phyloP scores from a whole-genome alignment of 805 yeast genomes.

The Millerozyma miso region DNA sequence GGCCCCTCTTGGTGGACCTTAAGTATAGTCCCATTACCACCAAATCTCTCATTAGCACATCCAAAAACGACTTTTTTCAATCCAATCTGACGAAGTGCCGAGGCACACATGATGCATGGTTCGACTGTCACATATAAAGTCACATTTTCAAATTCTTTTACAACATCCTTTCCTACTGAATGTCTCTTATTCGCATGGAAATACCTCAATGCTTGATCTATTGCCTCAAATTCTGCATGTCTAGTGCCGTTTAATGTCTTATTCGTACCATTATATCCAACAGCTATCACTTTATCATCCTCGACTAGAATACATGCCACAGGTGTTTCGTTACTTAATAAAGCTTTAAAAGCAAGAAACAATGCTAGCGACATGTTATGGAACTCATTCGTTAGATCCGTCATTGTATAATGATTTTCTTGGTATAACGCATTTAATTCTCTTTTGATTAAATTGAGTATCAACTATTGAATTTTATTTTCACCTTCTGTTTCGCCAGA shows the following conservation, averaged over 20 bases:
- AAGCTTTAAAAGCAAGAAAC: slow-evolving; percentile 37
- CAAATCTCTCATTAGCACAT: slow-evolving; percentile 92
- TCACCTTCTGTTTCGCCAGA: background rate
- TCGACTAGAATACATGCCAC: slow-evolving; percentile 36
- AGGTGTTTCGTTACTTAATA: slow-evolving; percentile 36
- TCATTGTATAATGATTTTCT: background rate
- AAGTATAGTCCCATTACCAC: slow-evolving; percentile 91
- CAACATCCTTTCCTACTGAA: slow-evolving; percentile 14
- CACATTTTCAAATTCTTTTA: slow-evolving; percentile 46
- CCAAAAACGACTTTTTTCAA: slow-evolving; percentile 78
- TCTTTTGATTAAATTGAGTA: background rate
- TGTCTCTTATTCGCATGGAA: slow-evolving; percentile 18
- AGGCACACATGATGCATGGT: slow-evolving; percentile 98
- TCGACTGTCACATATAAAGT: slow-evolving; percentile 91
- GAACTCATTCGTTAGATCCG: slow-evolving; percentile 19
- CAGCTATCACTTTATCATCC: slow-evolving; percentile 51
- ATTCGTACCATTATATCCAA: slow-evolving; percentile 85
- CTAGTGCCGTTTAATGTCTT: slow-evolving; percentile 78
- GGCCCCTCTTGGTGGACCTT: slow-evolving; percentile 31
- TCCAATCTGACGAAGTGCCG: slow-evolving; percentile 78
- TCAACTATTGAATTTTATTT: background rate
- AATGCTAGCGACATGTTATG: slow-evolving; percentile 30
- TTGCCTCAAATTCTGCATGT: slow-evolving; percentile 90
- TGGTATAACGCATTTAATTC: background rate
- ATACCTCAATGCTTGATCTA: slow-evolving; percentile 36